A percentile compares a stretch with the other conserved stretches of the same genome.
Conservation (phyloP, 2,329 filamentous ascomycete species). For the Fusarium albidum region DNA sequence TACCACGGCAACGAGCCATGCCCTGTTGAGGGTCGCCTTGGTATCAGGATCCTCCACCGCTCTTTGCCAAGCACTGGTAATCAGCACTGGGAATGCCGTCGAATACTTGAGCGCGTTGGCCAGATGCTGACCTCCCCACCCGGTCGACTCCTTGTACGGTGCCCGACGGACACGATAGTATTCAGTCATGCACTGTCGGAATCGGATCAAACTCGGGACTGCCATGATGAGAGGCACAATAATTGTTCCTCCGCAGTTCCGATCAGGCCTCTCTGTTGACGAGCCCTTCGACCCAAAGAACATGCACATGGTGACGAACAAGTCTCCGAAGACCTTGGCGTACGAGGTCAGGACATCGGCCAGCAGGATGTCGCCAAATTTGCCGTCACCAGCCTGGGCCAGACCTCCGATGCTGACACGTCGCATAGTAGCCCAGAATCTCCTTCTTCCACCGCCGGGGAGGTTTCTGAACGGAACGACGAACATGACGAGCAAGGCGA, state of each 20-base stretch:
- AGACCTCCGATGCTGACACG: constrained; percentile 86
- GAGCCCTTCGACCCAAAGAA: constrained; percentile 76
- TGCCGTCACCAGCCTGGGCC: constrained; percentile 85
- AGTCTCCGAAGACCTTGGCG: constrained; percentile 87
- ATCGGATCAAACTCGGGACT: constrained; percentile 82
- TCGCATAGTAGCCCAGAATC: constrained; percentile 78
- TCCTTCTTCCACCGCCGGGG: constrained; percentile 74
- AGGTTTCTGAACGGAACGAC: constrained; percentile 74
- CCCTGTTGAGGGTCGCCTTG: constrained; percentile 56
- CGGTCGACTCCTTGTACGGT: constrained; percentile 62
- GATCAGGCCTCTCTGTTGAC: constrained; percentile 82
- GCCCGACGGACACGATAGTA: constrained; percentile 74
- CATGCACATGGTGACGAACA: constrained; percentile 93
- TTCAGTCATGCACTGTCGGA: constrained; percentile 92
- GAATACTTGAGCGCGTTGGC: constrained; percentile 96
- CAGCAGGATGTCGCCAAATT: constrained; percentile 92
- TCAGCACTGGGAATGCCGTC: constrained; percentile 91
- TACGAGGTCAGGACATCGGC: constrained; percentile 96
- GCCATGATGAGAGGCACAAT: constrained; percentile 86
- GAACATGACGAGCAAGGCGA: constrained; percentile 75
- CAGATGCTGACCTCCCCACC: constrained; percentile 86
- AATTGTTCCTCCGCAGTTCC: constrained; percentile 79
- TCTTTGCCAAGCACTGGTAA: constrained; percentile 78
- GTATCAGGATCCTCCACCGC: constrained; percentile 56
- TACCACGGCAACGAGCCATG: constrained; percentile 77